A percentile compares a stretch with the other conserved stretches of the same genome.
phyloP scores from a whole-genome alignment of 495 filamentous ascomycete genomes.

The Poronia punctata region DNA sequence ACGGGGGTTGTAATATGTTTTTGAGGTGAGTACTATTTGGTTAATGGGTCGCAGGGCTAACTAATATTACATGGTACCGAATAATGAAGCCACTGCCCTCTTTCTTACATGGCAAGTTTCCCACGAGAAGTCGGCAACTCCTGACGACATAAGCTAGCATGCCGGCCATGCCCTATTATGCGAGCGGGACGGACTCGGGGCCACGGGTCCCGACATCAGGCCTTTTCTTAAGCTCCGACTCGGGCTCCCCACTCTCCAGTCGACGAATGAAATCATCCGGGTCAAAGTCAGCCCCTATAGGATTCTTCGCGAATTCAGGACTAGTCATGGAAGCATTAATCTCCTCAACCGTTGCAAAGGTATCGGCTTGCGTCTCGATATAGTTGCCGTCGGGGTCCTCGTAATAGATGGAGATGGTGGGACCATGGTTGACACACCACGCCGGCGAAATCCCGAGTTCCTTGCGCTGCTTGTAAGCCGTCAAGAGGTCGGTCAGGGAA shows the following conservation, averaged over 20 bases:
- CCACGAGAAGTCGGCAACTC: too few relatives aligned
- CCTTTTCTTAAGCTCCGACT: slow-evolving; percentile 25
- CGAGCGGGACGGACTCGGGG: slow-evolving; percentile 7
- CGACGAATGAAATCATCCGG: slow-evolving; percentile 30
- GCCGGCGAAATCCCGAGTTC: slow-evolving; percentile 28
- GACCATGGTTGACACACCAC: slow-evolving; percentile 40
- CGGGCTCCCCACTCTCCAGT: slow-evolving; percentile 26
- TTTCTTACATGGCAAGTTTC: too few relatives aligned
- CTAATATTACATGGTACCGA: too few relatives aligned
- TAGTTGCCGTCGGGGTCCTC: slow-evolving; percentile 41
- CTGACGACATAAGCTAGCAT: too few relatives aligned
- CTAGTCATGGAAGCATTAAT: slow-evolving; percentile 27
- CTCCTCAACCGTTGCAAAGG: slow-evolving; percentile 32
- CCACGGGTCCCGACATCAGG: slow-evolving; percentile 20
- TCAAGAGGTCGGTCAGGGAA: slow-evolving; percentile 22
- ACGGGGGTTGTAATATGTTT: too few relatives aligned
- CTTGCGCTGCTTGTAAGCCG: slow-evolving; percentile 29
- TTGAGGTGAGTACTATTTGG: too few relatives aligned
- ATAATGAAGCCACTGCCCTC: too few relatives aligned
- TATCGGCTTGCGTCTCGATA: slow-evolving; percentile 42
- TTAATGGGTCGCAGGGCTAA: too few relatives aligned
- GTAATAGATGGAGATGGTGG: slow-evolving; percentile 32
- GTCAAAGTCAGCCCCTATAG: slow-evolving; percentile 31
- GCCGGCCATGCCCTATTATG: background rate
- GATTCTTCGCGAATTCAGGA: slow-evolving; percentile 21